phyloP scores from a whole-genome alignment of 352 stramenopile genomes.

The Hyaloperonospora brassicae region DNA sequence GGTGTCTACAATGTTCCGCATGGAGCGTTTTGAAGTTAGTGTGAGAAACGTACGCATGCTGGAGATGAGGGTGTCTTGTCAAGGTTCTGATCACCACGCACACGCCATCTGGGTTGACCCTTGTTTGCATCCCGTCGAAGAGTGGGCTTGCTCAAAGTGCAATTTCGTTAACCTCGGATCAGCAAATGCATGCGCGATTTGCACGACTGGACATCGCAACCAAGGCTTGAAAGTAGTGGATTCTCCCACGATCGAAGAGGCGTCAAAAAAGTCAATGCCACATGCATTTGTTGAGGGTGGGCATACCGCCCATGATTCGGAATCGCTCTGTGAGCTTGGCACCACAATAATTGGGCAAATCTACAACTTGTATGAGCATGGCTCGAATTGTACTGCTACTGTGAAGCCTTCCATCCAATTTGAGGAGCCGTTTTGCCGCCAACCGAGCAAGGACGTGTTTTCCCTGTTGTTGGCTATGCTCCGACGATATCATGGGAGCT shows the following conservation, averaged over 20 bases:
- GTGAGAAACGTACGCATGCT: constrained; percentile 64
- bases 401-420: constrained; percentile 28
- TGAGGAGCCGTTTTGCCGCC: constrained; percentile 69
- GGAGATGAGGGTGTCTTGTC: constrained; percentile 57
- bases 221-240: constrained; percentile 2
- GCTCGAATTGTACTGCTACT: constrained; percentile 5
- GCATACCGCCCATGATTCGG: constrained; percentile 1
- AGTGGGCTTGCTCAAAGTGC: constrained; percentile 65
- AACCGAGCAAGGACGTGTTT: constrained; percentile 54
- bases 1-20: constrained; percentile 27
- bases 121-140: constrained; percentile 50
- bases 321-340: constrained; percentile 17
- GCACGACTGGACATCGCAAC: constrained; percentile 26
- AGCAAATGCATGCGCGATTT: constrained; percentile 42
- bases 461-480: constrained; percentile 44
- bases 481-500: constrained; percentile 23
- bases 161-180: constrained; percentile 64
- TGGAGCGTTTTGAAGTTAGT: constrained; percentile 55
- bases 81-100: constrained; percentile 69
- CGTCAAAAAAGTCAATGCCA: neutral
- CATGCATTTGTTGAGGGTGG: neutral
- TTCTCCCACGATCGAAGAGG: neutral
- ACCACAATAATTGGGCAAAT: constrained; percentile 27
- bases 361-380: constrained; percentile 24
- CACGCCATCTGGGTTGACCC: constrained; percentile 80